phyloP scores from a whole-genome alignment of 129 eudicot genomes.

The Calendula officinalis region DNA sequence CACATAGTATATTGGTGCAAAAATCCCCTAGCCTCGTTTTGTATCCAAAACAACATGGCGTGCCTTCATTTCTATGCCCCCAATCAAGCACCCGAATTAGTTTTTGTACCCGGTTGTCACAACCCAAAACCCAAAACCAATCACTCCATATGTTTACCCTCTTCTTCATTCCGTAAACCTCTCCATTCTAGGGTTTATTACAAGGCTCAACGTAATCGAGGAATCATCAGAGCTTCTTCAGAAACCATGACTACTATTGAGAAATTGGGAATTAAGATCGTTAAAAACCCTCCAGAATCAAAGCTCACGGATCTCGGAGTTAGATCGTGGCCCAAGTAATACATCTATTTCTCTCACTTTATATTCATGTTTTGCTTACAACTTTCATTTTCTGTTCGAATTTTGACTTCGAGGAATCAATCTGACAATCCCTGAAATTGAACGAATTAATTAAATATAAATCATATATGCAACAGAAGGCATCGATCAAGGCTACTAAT shows the following conservation, averaged over 20 bases:
- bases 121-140: slow-evolving; percentile 26
- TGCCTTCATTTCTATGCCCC: neutral
- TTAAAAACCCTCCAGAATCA: slow-evolving; percentile 71
- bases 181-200: slow-evolving; percentile 24
- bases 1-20: slow-evolving; percentile 12
- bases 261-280: slow-evolving; percentile 65
- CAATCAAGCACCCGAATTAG: slow-evolving; percentile 18
- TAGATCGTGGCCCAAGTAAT: slow-evolving; percentile 87
- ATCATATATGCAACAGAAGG: too few species aligned
- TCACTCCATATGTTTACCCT: slow-evolving; percentile 19
- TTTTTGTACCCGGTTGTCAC: slow-evolving; percentile 6
- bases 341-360: slow-evolving; percentile 10
- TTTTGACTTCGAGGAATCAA: neutral
- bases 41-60: slow-evolving; percentile 1
- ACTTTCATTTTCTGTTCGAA: neutral
- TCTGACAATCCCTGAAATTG: neutral
- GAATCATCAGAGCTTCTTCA: slow-evolving; percentile 20
- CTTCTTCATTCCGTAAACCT: slow-evolving; percentile 9
- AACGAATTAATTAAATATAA: neutral
- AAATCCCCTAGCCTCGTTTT: neutral
- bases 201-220: slow-evolving; percentile 1
- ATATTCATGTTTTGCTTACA: neutral
- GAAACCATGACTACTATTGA: slow-evolving; percentile 49
- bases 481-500: too few species aligned
- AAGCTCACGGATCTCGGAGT: slow-evolving; percentile 73